A percentile compares a stretch with the other conserved stretches of the same genome.
These are phyloP conservation scores for Thraustochytrium striatum DNA, from an alignment of 352 stramenopile species.

Conservation along the genomic window DNA sequence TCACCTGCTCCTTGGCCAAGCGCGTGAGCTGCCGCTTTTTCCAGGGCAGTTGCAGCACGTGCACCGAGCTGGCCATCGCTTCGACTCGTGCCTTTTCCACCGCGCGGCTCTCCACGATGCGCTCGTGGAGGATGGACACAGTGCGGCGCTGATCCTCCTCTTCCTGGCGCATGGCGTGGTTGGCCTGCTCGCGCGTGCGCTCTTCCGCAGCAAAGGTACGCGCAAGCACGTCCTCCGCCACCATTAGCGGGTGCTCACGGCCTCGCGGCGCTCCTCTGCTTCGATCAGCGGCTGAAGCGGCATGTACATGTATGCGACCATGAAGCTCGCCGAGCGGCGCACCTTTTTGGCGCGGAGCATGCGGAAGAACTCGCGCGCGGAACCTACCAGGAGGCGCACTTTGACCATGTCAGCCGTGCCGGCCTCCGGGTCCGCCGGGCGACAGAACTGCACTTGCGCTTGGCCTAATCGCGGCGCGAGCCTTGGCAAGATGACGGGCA, in stretches of 20 bases:
- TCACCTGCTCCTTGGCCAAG: background rate
- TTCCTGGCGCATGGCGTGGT: background rate
- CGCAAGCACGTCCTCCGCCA: constrained; percentile 7
- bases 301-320: background rate
- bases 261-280: background rate
- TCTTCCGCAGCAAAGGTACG: background rate
- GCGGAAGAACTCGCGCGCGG: background rate
- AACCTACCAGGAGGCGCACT: background rate
- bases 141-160: background rate
- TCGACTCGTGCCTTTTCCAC: constrained; percentile 3
- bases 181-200: background rate
- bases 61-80: background rate
- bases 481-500: background rate
- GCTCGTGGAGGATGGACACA: background rate
- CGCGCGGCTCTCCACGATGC: background rate
- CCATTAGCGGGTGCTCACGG: constrained; percentile 18
- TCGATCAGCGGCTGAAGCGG: constrained; percentile 34
- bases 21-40: constrained; percentile 9
- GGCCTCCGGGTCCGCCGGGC: background rate
- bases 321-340: background rate
- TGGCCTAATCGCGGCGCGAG: background rate
- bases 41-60: constrained; percentile 11
- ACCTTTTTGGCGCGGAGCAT: background rate
- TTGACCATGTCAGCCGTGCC: constrained; percentile 21
- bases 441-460: background rate